Evolutionary conservation across 2,329 filamentous ascomycete species (phyloP), one percentile per base, ranked within the genome.

Genomic region (Colletotrichum viniferum): DNA sequence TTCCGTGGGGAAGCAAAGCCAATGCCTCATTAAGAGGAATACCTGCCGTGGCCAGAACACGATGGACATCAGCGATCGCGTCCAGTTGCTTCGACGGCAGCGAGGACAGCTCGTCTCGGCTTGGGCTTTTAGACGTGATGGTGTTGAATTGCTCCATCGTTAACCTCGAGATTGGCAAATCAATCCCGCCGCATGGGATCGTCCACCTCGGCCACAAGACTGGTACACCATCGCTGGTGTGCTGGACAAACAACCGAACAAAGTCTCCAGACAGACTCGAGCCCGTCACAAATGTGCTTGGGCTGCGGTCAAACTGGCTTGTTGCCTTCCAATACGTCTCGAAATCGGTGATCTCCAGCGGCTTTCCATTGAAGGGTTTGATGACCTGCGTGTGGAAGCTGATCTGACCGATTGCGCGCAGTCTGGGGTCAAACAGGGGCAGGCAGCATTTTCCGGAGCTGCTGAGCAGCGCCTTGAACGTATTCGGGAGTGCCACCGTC

Each of bases 321-420:
- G 97, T 99, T 1, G 96, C 96, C 85, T 98, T 99, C 97, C 97
- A 99, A 84, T 99, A 99, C 0, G 97, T 98, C 77, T 98, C 97
- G 80, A 98, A 99, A 81, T 98, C 96, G 2, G 97, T 98, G 76
- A 99, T 98, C 84, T 99, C 97, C 26, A 99, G 88, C 5, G 97
- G 96, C 76, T 96, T 94, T 9, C 97, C 96, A 77, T 93, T 92
- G 86, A 98, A 99, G 0, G 97, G 97, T 81, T 98, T 98, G 83
- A 99, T 97, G 30, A 98, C 95, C 82, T 98, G 96, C 71, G 95
- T 98, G 78, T 95, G 94, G 87, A 99, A 99, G 77, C 92, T 95
- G 78, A 98, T 95, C 81, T 98, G 95, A 7, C 97, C 97, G 80
- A 99, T 98, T 10, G 96, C 94, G 61, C 96, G 92, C 64, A 98